phyloP scores from a whole-genome alignment of 257 asterid genomes.

The Ajuga chamaepitys region DNA sequence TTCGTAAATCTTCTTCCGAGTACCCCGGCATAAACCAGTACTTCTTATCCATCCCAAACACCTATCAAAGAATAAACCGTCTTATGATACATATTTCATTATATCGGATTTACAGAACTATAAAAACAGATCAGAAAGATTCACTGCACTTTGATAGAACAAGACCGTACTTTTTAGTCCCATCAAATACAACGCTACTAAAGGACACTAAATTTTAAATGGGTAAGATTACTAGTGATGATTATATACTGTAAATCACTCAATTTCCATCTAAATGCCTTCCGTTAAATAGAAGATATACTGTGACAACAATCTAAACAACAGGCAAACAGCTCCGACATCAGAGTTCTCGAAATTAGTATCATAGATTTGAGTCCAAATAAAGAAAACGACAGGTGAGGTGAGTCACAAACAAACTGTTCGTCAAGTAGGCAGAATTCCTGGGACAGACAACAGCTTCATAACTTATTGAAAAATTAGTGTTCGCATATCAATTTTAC shows the following conservation, averaged over 20 bases:
- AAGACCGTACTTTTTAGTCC: too few species aligned
- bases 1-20: slow-evolving; percentile 59
- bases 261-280: neutral
- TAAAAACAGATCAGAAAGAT: neutral
- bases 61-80: slow-evolving; percentile 25
- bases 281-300: neutral
- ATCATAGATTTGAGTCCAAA: neutral
- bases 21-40: slow-evolving; percentile 68
- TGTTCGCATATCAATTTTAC: too few species aligned
- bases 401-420: neutral
- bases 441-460: too few species aligned
- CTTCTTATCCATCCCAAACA: slow-evolving; percentile 56
- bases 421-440: neutral
- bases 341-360: neutral
- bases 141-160: too few species aligned
- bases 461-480: too few species aligned
- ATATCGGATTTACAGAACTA: neutral
- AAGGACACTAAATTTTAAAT: too few species aligned
- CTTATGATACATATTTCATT: neutral
- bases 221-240: too few species aligned
- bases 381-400: too few species aligned
- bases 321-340: neutral
- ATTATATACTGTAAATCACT: too few species aligned
- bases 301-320: neutral
- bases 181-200: too few species aligned